Evolutionary conservation across 805 yeast genomes (phyloP), one percentile per base, ranked within the genome.

Genomic region (Candida koratica): DNA sequence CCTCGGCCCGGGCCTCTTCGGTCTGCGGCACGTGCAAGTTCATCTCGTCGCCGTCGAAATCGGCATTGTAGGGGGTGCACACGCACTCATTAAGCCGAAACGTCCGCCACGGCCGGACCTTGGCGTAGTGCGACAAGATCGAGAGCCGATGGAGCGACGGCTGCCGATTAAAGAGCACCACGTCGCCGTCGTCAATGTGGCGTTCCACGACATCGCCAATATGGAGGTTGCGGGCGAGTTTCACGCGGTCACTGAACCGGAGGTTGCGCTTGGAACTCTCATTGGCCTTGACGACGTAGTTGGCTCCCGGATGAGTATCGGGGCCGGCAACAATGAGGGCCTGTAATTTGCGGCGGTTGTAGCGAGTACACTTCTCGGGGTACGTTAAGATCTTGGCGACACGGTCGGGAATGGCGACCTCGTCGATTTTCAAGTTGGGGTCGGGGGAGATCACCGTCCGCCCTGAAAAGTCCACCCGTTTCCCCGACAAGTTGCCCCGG

Each of bases 31-130:
- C 98, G 57, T 93, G 98, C 55, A 93, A 70, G 60, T 93, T 93
- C 98, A 93, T 93, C 61, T 93, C 98, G 64, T 93, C 98, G 64
- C 98, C 98, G 61, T 93, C 98, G 58, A 93, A 93, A 75, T 93
- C 99, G 25, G 99, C 99, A 60, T 94, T 94, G 64, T 93, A 93
- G 2, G 98, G 98, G 0, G 98, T 93, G 67, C 98, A 93, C 7
- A 93, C 99, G 81, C 98, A 93, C 62, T 93, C 97, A 57, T 93
- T 93, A 49, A 93, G 72, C 48, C 99, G 73, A 67, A 93, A 86
- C 2, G 99, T 93, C 66, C 98, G 75, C 97, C 97, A 93, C 0
- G 98, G 98, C 54, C 95, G 76, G 50, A 93, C 81, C 55, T 87
- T 89, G 31, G 96, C 99, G 61, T 81, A 89, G 69, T 93, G 99